Evolutionary conservation across 169 alveolate genomes (phyloP), one percentile per base, ranked within the genome.

Genomic region (Cryptosporidium parvum): DNA sequence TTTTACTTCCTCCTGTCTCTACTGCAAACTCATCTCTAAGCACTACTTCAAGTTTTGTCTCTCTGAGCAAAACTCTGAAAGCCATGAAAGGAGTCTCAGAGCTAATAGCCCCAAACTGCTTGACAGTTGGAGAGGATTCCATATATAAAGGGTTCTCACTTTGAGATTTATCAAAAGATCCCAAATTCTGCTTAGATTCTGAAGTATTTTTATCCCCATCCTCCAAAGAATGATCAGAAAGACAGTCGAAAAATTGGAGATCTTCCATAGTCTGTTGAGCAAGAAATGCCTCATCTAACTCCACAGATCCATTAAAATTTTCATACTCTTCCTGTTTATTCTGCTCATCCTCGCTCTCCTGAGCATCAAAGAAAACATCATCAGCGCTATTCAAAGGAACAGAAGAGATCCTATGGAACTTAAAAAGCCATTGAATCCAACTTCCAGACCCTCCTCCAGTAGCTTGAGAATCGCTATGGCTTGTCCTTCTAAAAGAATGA

Each of bases 341-440:
- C 7, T 14, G 21, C 21, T 23, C 39, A 7, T 75, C 37, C 4
- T 52, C 68, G 12, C 29, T 70, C 35, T 80, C 89, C 35, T 16
- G 33, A 7, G 89, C 89, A 42, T 80, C 89, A 65, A 59, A 80
- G 48, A 80, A 80, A 29, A 62, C 59, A 33, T 62, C 89, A 9
- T 35, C 73, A 14, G 23, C 73, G 23, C 44, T 18, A 44, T 29
- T 23, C 3, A 61, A 21, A 18, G 85, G 69, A 80, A 67, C 70
- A 14, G 89, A 80, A 14, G 75, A 80, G 9, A 80, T 62, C 39
- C 26, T 59, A 35, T 80, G 89, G 12, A 80, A 48, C 42, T 65
- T 80, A 44, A 80, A 65, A 51, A 80, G 89, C 89, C 89, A 80
- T 16, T 80, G 89, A n/a, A 62, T 35, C 89, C 89, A 80, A 18